Conservation (phyloP, 108 stramenopile genomes). For the Nitzschia inconspicua region DNA sequence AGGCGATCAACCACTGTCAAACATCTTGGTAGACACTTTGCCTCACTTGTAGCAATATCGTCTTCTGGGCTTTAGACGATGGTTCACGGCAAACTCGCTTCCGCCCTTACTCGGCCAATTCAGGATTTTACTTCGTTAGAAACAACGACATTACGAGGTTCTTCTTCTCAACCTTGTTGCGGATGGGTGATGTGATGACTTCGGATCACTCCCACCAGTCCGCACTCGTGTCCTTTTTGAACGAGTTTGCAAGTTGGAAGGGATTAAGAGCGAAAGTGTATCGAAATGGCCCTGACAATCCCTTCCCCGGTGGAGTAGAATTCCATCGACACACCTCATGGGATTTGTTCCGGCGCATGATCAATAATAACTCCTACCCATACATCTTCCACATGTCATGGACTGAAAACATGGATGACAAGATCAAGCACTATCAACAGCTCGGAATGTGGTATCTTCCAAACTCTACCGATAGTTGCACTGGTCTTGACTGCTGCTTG, state of each 20-base stretch:
- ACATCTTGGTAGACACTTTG: no score
- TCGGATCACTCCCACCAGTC: conserved; percentile 52
- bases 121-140: conserved; percentile 76
- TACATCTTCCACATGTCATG: conserved; percentile 75
- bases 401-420: conserved; percentile 64
- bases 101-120: conserved; percentile 65
- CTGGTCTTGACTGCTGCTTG: conserved; percentile 39
- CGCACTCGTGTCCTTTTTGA: conserved; percentile 39
- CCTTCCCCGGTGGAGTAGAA: conserved; percentile 37
- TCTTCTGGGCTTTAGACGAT: no score
- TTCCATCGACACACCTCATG: no score
- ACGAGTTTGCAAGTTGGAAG: conserved; percentile 38
- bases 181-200: conserved; percentile 50
- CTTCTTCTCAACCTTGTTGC: conserved; percentile 41
- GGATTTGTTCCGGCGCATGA: conserved; percentile 11
- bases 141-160: conserved; percentile 44
- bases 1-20: no score
- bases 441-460: conserved; percentile 66
- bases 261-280: conserved; percentile 63
- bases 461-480: conserved; percentile 9
- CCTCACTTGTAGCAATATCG: no score
- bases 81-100: conserved; percentile 53
- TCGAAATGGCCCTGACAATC: conserved; percentile 18
- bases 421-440: conserved; percentile 60
- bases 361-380: conserved; percentile 10